Evolutionary conservation across 106 monocot genomes (phyloP).

Genomic region (Chionographis japonica): DNA sequence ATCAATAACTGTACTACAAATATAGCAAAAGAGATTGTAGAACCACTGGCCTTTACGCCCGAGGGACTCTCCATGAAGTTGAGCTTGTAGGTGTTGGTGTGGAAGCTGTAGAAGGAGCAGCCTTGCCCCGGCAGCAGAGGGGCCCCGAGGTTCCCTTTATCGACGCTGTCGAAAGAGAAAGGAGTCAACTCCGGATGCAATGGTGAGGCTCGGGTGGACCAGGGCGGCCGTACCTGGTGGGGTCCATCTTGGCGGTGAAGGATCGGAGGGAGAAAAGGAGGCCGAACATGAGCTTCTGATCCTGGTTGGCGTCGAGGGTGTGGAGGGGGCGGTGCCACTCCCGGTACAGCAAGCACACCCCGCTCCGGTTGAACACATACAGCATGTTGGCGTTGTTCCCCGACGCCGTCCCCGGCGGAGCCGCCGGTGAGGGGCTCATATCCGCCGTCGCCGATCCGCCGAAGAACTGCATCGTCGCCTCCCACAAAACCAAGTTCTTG

Average conservation of each 20-base stretch:
- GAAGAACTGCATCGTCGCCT: constrained; percentile 76
- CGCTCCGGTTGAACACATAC: constrained; percentile 90
- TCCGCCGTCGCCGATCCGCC: constrained; percentile 49
- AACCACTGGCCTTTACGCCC: constrained; percentile 67
- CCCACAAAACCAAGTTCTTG: background rate
- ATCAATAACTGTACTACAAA: background rate
- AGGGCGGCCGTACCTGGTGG: constrained; percentile 39
- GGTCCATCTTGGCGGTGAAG: constrained; percentile 98
- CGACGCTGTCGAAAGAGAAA: constrained; percentile 30
- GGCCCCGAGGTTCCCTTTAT: constrained; percentile 90
- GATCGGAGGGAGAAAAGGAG: constrained; percentile 99
- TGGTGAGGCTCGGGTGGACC: background rate
- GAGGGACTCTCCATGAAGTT: constrained; percentile 96
- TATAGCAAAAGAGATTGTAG: too few relatives aligned
- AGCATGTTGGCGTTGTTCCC: constrained; percentile 85
- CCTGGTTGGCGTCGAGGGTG: constrained; percentile 79
- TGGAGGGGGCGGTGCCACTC: constrained; percentile 94
- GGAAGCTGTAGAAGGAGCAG: constrained; percentile 90
- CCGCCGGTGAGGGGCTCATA: constrained; percentile 50
- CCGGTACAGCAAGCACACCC: constrained; percentile 77
- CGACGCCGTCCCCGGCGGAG: constrained; percentile 62
- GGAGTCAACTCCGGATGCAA: background rate
- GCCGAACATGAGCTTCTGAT: constrained; percentile 99
- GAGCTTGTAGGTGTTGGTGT: constrained; percentile 88
- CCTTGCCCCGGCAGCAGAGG: constrained; percentile 93